Conservation (phyloP, 495 filamentous ascomycete genomes). For the Aspergillus campestris region DNA sequence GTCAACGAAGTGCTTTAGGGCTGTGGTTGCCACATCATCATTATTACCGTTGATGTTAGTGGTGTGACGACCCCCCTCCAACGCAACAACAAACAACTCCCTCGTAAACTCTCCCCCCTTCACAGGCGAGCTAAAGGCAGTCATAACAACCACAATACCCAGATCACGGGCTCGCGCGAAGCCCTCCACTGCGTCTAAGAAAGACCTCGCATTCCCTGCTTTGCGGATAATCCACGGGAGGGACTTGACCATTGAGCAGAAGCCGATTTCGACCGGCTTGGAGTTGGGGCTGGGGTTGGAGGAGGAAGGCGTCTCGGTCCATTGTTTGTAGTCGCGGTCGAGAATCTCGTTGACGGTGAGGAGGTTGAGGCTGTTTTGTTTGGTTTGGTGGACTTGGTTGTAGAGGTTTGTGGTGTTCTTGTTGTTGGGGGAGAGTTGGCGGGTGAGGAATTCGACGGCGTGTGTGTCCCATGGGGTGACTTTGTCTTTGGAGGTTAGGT, state of each 20-base stretch:
- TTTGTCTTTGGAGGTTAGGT: constrained; percentile 61
- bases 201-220: constrained; percentile 30
- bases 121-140: constrained; percentile 42
- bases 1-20: constrained; percentile 45
- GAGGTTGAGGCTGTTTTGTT: constrained; percentile 56
- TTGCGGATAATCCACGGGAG: constrained; percentile 56
- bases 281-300: no score
- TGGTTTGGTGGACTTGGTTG: constrained; percentile 53
- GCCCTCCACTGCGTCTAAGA: constrained; percentile 35
- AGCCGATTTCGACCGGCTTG: constrained; percentile 51
- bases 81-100: constrained; percentile 65
- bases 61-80: constrained; percentile 30
- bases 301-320: constrained; percentile 47
- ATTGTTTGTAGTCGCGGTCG: constrained; percentile 89
- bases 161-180: constrained; percentile 54
- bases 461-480: constrained; percentile 60
- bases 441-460: constrained; percentile 58
- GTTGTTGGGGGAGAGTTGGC: constrained; percentile 12
- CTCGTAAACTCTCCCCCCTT: constrained; percentile 47
- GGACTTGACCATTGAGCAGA: constrained; percentile 62
- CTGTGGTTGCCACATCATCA: constrained; percentile 2
- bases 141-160: constrained; percentile 70
- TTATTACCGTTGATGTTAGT: not conserved
- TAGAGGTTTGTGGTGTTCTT: constrained; percentile 52
- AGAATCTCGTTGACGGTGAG: constrained; percentile 67